These are phyloP conservation scores for Monosporozyma unispora DNA, from an alignment of 805 yeast species.

Conservation along the genomic window DNA sequence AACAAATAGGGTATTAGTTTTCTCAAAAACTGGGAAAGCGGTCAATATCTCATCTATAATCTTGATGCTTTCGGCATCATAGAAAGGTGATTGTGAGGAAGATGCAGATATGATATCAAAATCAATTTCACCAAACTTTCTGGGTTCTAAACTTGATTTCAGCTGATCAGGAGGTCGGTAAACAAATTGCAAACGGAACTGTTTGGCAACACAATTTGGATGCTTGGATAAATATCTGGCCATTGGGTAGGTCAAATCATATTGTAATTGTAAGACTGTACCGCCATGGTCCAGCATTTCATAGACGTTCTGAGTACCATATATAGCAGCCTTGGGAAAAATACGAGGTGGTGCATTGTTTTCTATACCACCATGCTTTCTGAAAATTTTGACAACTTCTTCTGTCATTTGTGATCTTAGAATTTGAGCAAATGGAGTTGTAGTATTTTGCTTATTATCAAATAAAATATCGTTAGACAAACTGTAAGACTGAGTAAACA, in stretches of 20 bases:
- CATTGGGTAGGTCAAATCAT: conserved; percentile 81
- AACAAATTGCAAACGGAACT: conserved; percentile 71
- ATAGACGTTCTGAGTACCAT: conserved; percentile 56
- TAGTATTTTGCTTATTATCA: conserved; percentile 38
- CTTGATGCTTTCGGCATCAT: conserved; percentile 85
- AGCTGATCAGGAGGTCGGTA: conserved; percentile 55
- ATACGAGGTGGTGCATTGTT: conserved; percentile 54
- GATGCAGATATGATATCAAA: conserved; percentile 65
- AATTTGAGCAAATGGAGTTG: conserved; percentile 41
- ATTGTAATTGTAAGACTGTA: conserved; percentile 78
- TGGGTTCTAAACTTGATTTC: conserved; percentile 57
- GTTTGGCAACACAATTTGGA: conserved; percentile 39
- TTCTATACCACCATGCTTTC: conserved; percentile 80
- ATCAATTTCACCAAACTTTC: conserved; percentile 70
- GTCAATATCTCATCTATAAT: conserved; percentile 67
- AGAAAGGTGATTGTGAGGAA: conserved; percentile 39
- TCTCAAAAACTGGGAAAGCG: conserved; percentile 57
- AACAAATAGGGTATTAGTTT: conserved; percentile 47
- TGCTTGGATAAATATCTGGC: conserved; percentile 73
- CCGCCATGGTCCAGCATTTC: conserved; percentile 83
- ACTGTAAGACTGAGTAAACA: conserved; percentile 79
- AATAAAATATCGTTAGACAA: conserved; percentile 78
- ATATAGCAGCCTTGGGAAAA: conserved; percentile 76
- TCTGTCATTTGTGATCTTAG: conserved; percentile 52
- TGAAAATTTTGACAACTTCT: conserved; percentile 54